These are phyloP conservation scores for Cystofilobasidium bisporidii DNA, from an alignment of 768 basidiomycete species.

Conservation along the genomic window DNA sequence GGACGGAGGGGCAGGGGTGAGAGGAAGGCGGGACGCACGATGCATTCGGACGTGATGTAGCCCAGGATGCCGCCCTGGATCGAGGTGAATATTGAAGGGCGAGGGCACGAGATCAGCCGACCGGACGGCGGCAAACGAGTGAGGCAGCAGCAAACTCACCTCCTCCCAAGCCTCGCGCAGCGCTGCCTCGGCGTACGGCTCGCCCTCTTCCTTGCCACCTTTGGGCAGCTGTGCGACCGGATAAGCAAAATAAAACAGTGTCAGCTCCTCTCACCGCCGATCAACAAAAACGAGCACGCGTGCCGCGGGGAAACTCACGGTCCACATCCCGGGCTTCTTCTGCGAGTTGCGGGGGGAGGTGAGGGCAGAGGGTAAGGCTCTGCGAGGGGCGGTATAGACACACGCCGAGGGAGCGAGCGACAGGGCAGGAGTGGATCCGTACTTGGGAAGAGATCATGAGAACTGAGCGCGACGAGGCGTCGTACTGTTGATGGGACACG, in stretches of 20 bases:
- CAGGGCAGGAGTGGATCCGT: neutral
- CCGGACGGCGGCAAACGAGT: neutral
- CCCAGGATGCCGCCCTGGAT: slow-evolving; percentile 2
- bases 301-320: neutral
- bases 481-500: too few relatives aligned
- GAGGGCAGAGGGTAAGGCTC: neutral
- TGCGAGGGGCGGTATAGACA: neutral
- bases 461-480: neutral
- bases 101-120: neutral
- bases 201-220: slow-evolving; percentile 13
- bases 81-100: neutral
- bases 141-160: neutral
- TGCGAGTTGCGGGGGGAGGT: neutral
- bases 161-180: slow-evolving; percentile 15
- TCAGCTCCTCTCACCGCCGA: too few relatives aligned
- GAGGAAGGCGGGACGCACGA: neutral
- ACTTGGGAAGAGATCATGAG: slow-evolving; percentile 17
- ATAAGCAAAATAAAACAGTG: too few relatives aligned
- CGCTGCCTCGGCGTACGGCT: slow-evolving; percentile 8
- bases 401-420: neutral
- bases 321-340: slow-evolving; percentile 9
- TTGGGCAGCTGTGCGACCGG: slow-evolving; percentile 20
- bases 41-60: slow-evolving; percentile 15
- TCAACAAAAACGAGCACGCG: too few relatives aligned
- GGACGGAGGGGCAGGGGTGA: too few relatives aligned